Evolutionary conservation across 257 asterid species (phyloP).

Genomic region (Solanum pennellii): DNA sequence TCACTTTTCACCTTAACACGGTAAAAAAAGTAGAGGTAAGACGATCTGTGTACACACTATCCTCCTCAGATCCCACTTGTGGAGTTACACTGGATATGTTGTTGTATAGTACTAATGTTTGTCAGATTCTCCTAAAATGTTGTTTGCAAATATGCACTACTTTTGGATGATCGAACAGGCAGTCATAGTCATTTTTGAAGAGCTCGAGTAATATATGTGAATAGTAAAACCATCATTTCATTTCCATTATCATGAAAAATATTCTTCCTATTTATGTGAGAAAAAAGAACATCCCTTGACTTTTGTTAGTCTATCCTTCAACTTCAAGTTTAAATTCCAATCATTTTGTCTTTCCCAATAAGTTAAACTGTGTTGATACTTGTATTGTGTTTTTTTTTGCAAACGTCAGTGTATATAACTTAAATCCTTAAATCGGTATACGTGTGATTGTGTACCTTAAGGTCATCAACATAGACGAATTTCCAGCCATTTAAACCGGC

Average conservation of each 20-base stretch:
- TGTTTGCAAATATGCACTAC: rapidly evolving
- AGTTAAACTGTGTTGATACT: not conserved
- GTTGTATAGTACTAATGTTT: not conserved
- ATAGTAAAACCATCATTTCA: not conserved
- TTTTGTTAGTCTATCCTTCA: not conserved
- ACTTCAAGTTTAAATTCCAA: not conserved
- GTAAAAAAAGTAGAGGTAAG: not conserved
- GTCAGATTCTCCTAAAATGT: not conserved
- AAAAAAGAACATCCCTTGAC: not conserved
- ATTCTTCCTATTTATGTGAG: not conserved
- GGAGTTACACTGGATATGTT: not conserved
- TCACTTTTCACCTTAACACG: slow-evolving; percentile 76
- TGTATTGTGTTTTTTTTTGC: not conserved
- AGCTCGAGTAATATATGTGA: not conserved
- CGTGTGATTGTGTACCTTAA: slow-evolving; percentile 25
- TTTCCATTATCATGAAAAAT: not conserved
- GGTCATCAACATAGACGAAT: slow-evolving; percentile 57
- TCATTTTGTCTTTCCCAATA: not conserved
- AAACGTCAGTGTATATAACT: not conserved
- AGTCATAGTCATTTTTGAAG: not conserved
- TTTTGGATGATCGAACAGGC: not conserved
- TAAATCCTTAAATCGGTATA: not conserved
- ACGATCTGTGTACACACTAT: not conserved
- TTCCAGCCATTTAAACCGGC: slow-evolving; percentile 93
- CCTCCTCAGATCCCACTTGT: not conserved